Evolutionary conservation across 2,329 filamentous ascomycete genomes (phyloP).

Genomic region (Chaetoscypha palmicola): DNA sequence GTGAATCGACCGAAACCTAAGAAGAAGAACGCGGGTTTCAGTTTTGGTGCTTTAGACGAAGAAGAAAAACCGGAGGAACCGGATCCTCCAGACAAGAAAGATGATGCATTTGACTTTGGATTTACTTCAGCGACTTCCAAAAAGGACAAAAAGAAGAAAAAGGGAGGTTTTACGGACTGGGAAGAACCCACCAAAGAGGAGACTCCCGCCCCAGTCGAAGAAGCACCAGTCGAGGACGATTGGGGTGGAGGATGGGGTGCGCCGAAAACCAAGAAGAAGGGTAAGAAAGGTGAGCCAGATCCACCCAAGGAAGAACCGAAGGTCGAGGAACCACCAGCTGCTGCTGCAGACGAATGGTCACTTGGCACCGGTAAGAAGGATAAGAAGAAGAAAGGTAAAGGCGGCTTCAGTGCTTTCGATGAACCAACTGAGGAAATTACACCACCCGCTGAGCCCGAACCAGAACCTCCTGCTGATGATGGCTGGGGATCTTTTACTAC

Average conservation of each 20-base stretch:
- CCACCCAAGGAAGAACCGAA: conserved; percentile 23
- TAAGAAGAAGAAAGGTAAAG: conserved; percentile 42
- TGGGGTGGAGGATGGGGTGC: conserved; percentile 44
- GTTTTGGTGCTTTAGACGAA: conserved; percentile 43
- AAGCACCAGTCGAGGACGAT: conserved; percentile 36
- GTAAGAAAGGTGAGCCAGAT: conserved; percentile 28
- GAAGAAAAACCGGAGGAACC: conserved; percentile 30
- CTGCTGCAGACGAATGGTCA: conserved; percentile 19
- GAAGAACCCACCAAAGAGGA: conserved; percentile 24
- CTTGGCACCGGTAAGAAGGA: conserved; percentile 13
- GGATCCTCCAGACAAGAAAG: conserved; percentile 27
- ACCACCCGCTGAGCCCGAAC: conserved; percentile 30
- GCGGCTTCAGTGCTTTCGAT: conserved; percentile 18
- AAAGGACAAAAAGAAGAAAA: conserved; percentile 42
- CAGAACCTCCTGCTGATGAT: conserved; percentile 24
- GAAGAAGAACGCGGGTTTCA: conserved; percentile 42
- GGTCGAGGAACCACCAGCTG: conserved; percentile 20
- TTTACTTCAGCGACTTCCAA: conserved; percentile 29
- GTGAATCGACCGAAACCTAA: conserved; percentile 42
- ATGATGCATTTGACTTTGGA: conserved; percentile 34
- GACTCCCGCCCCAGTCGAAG: conserved; percentile 20
- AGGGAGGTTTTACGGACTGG: conserved; percentile 23
- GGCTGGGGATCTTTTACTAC: conserved; percentile 32
- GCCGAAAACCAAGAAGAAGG: conserved; percentile 44
- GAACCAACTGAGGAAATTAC: conserved; percentile 21